Percentiles rank a stretch among this genome's conserved stretches.
These are phyloP conservation scores for Lippia alba DNA, from an alignment of 305 asterid species.

Conservation along the genomic window DNA sequence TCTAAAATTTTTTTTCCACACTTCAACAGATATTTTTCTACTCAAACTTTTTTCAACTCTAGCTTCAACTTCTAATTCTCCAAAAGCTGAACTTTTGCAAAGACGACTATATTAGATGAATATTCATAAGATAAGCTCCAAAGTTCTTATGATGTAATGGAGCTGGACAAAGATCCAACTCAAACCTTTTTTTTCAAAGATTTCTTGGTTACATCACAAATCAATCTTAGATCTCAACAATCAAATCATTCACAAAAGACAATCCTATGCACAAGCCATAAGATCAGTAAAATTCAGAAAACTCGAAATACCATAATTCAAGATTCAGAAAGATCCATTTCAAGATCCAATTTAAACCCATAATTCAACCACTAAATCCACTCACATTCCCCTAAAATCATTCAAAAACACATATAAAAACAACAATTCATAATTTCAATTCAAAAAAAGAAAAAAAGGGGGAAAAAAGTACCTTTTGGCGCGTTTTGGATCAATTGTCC, in stretches of 20 bases:
- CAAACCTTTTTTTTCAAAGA: slow-evolving; percentile 18
- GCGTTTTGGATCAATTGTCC: slow-evolving; percentile 90
- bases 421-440: background rate
- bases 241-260: slow-evolving; percentile 10
- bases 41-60: too few relatives aligned
- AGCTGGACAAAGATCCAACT: slow-evolving; percentile 14
- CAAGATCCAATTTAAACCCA: slow-evolving; percentile 39
- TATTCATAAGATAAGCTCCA: background rate
- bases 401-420: background rate
- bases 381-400: background rate
- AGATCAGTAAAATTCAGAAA: slow-evolving; percentile 17
- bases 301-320: slow-evolving; percentile 21
- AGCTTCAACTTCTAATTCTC: too few relatives aligned
- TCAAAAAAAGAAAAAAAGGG: background rate
- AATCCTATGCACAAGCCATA: slow-evolving; percentile 1
- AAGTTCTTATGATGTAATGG: background rate
- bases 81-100: background rate
- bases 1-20: too few relatives aligned
- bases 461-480: slow-evolving; percentile 81
- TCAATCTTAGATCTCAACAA: slow-evolving; percentile 29
- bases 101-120: background rate
- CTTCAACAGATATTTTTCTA: too few relatives aligned
- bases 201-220: slow-evolving; percentile 13
- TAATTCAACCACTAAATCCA: slow-evolving; percentile 6
- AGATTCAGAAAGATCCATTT: slow-evolving; percentile 41